These are phyloP conservation scores for Microbotryum silenes-acaulis DNA, from an alignment of 1,284 basidiomycete genomes.

Conservation along the genomic window DNA sequence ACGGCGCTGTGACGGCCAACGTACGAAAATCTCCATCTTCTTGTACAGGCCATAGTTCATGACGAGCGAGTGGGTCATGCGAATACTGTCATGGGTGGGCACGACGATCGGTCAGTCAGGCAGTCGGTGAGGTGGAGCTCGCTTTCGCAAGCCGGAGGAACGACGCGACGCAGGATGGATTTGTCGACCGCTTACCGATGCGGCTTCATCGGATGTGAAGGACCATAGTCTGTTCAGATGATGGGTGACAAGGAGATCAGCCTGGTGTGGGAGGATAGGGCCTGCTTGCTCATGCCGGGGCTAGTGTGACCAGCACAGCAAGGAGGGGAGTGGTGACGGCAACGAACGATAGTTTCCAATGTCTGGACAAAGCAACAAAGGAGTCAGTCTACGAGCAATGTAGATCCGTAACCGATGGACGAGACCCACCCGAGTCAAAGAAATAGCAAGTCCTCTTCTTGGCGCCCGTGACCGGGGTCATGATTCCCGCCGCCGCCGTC, in stretches of 20 bases:
- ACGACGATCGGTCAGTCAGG: neutral
- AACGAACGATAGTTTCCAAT: constrained; percentile 35
- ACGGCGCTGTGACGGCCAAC: constrained; percentile 4
- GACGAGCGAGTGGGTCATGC: constrained; percentile 98
- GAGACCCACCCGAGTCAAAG: constrained; percentile 74
- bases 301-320: no score
- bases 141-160: neutral
- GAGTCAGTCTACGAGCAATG: neutral
- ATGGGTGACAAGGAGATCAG: neutral
- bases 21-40: constrained; percentile 44
- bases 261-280: neutral
- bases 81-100: constrained; percentile 59
- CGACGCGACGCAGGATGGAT: neutral
- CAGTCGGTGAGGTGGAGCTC: neutral
- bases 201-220: constrained; percentile 26
- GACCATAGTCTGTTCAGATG: constrained; percentile 17
- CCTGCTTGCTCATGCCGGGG: no score
- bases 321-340: neutral
- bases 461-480: constrained; percentile 29
- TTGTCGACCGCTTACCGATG: neutral
- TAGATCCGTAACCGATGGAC: neutral
- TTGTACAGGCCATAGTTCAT: constrained; percentile 88
- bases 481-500: constrained; percentile 13
- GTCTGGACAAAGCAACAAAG: constrained; percentile 9
- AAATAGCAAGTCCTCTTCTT: constrained; percentile 41